Evolutionary conservation across 2,329 filamentous ascomycete species (phyloP).

Genomic region (Nemania abortiva): DNA sequence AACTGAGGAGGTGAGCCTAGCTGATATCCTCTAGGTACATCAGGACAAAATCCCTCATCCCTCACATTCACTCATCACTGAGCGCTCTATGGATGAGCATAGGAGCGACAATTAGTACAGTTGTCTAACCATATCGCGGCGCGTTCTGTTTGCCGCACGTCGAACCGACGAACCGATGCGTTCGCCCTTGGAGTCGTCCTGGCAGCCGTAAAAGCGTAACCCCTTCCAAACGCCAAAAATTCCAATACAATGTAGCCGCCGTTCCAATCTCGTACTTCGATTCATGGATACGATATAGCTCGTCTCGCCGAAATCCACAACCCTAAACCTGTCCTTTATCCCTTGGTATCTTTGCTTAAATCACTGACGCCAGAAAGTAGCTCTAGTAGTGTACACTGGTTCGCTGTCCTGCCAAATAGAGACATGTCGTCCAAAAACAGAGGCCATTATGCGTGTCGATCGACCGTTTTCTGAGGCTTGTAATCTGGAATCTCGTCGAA

Average conservation of each 20-base stretch:
- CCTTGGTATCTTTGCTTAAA: constrained; percentile 37
- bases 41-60: constrained; percentile 12
- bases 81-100: constrained; percentile 8
- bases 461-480: constrained; percentile 72
- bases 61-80: background rate
- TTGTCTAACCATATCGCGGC: constrained; percentile 2
- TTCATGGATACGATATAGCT: constrained; percentile 25
- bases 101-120: constrained; percentile 19
- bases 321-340: constrained; percentile 27
- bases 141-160: constrained; percentile 2
- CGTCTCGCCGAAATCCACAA: constrained; percentile 22
- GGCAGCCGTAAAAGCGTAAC: background rate
- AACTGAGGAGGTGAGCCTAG: constrained; percentile 9
- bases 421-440: constrained; percentile 2
- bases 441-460: constrained; percentile 52
- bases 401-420: constrained; percentile 18
- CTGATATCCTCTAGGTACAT: constrained; percentile 1
- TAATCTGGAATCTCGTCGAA: constrained; percentile 91
- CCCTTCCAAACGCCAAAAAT: constrained; percentile 27
- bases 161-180: constrained; percentile 13
- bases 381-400: constrained; percentile 37
- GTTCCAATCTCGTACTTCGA: constrained; percentile 20
- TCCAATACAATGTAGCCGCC: constrained; percentile 27
- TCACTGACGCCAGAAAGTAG: constrained; percentile 30
- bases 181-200: no score